Conservation (phyloP, 768 basidiomycete genomes). For the Kwoniella pini region DNA sequence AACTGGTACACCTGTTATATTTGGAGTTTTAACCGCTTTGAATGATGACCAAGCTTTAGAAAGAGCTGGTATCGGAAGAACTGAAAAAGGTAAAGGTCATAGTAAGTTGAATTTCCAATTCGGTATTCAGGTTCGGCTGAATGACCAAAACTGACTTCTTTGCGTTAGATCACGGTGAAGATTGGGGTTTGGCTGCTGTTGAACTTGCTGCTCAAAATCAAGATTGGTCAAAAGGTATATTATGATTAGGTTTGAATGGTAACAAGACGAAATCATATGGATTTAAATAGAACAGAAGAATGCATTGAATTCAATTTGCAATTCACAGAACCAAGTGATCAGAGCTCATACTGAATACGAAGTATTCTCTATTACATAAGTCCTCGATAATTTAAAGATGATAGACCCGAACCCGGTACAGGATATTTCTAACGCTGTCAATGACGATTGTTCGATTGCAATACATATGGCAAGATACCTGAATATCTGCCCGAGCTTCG, state of each 20-base stretch:
- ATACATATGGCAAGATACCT: no score
- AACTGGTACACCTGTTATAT: constrained; percentile 89
- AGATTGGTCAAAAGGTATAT: constrained; percentile 49
- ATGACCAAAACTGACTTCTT: constrained; percentile 15
- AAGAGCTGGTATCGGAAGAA: constrained; percentile 81
- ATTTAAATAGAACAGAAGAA: no score
- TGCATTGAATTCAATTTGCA: no score
- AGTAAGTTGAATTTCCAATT: constrained; percentile 58
- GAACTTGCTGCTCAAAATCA: constrained; percentile 58
- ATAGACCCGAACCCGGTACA: no score
- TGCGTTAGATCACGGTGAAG: constrained; percentile 72
- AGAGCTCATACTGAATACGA: no score
- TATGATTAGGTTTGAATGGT: not conserved
- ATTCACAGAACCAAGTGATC: no score
- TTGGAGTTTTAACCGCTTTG: constrained; percentile 91
- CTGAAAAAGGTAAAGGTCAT: constrained; percentile 68
- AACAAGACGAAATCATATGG: no score
- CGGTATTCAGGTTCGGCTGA: not conserved
- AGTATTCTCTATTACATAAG: no score
- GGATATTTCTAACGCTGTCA: no score
- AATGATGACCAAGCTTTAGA: constrained; percentile 93
- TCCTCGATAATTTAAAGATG: no score
- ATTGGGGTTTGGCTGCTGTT: constrained; percentile 95
- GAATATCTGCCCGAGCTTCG: no score
- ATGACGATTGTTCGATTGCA: no score